Base-by-base conservation (phyloP, 352 stramenopile genomes). In the Globisporangium solare region DNA sequence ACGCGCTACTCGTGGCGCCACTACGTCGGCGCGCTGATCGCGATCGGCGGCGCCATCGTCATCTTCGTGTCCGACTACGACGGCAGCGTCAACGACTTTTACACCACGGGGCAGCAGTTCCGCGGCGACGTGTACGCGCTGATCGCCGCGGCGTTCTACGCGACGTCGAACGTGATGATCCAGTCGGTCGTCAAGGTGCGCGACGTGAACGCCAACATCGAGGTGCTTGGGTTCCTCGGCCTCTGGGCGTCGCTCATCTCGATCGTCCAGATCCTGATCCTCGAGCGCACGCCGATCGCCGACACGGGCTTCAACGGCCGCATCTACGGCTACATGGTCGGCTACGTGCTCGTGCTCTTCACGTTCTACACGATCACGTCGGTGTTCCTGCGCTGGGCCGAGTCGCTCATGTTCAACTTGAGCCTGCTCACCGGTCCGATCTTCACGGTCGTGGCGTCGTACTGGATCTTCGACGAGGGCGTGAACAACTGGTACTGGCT, bases 351-450 rank as follows among this genome's bases (percentile, higher is more conserved):
- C 27, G 66, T 73, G 54, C 65, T 83, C 21, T 81, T 89, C 56
- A 61, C 73, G 48, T 86, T 89, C 62, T 87, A 89, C 70, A 71
- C 65, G 43, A 67, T 86, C 60, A 74, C 69, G 35, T 81, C 68
- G 0, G 71, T 86, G 13, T 83, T 86, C 55, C 51, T 86, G 58
- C 73, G 74, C 14, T 76, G 66, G 64, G 68, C 73, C 22, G 75
- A 88, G 71, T 83, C 73, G 50, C 70, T 86, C 48, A 74, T 84
- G 64, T 88, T 88, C 66, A 86, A 88, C 63, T 64, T 85, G 24
- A 83, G 67, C 47, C 58, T 88, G 63, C 64, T 86, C 54, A 86
- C 74, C 0, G 70, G 64, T 12, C 73, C 77, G 10, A 65, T 86
- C 51, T 85, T 85, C 68, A 86, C 73, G 7, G 74, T 84, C 52